Evolutionary conservation across 208 protist genomes (phyloP).

Genomic region (Wallacemonas collosoma): DNA sequence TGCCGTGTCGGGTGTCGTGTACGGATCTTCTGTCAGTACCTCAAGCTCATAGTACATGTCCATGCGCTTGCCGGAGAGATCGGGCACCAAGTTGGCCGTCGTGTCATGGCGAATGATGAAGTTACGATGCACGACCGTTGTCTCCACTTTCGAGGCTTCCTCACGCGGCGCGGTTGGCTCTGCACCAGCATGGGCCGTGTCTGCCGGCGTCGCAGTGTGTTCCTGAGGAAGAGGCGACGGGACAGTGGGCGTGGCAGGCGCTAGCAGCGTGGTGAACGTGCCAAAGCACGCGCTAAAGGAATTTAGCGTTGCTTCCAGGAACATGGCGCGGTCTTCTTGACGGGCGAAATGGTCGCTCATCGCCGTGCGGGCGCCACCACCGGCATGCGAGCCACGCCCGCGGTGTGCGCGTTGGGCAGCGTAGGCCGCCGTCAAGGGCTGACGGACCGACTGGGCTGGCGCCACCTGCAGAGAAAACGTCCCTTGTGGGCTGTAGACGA

Average conservation of each 20-base stretch:
- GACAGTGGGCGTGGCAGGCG: background rate
- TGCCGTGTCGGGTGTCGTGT: background rate
- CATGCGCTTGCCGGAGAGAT: background rate
- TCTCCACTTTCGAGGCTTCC: background rate
- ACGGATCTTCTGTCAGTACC: background rate
- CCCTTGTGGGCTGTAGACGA: constrained; percentile 52
- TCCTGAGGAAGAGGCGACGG: background rate
- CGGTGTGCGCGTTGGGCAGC: background rate
- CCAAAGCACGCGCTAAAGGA: constrained; percentile 13
- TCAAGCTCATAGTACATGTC: constrained; percentile 19
- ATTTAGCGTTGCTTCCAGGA: constrained; percentile 10
- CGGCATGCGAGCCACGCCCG: background rate
- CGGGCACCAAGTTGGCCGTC: background rate
- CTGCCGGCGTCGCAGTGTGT: background rate
- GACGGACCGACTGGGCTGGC: constrained; percentile 14
- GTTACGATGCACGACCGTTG: background rate
- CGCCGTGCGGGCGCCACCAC: background rate
- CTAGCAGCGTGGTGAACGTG: constrained; percentile 6
- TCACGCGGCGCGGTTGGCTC: too few relatives aligned
- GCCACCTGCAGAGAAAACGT: constrained; percentile 71
- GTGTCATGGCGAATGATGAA: constrained; percentile 9
- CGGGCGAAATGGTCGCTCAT: constrained; percentile 1
- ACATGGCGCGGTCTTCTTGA: constrained; percentile 4
- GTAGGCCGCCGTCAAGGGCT: background rate
- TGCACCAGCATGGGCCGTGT: too few relatives aligned